Conservation (phyloP, 352 stramenopile species). For the Pythium coloratum region DNA sequence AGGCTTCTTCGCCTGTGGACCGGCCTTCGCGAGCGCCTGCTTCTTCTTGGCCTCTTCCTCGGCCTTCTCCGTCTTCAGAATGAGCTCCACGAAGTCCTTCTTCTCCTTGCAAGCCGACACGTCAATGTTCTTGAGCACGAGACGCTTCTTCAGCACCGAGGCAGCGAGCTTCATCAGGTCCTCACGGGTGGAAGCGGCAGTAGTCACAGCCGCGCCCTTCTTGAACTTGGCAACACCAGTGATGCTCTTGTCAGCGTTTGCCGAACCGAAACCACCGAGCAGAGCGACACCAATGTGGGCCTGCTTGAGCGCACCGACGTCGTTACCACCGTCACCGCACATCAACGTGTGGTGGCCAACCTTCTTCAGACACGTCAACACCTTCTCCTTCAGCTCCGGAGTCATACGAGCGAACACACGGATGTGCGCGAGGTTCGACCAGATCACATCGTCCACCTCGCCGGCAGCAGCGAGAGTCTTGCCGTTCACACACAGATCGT, state of each 20-base stretch:
- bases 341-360: slow-evolving; percentile 94
- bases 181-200: slow-evolving; percentile 41
- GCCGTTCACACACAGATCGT: slow-evolving; percentile 85
- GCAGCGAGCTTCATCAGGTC: slow-evolving; percentile 86
- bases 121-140: slow-evolving; percentile 69
- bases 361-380: slow-evolving; percentile 95
- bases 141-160: slow-evolving; percentile 82
- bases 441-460: slow-evolving; percentile 85
- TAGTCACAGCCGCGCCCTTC: slow-evolving; percentile 52
- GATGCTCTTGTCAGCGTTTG: slow-evolving; percentile 86
- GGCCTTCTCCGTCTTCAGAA: slow-evolving; percentile 66
- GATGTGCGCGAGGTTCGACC: slow-evolving; percentile 75
- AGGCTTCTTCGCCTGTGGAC: slow-evolving; percentile 35
- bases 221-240: slow-evolving; percentile 77
- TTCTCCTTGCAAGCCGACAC: slow-evolving; percentile 73
- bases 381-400: slow-evolving; percentile 95
- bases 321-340: slow-evolving; percentile 99
- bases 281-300: slow-evolving; percentile 86
- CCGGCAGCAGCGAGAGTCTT: slow-evolving; percentile 68
- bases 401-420: slow-evolving; percentile 97
- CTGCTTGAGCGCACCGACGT: slow-evolving; percentile 95
- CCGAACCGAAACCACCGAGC: slow-evolving; percentile 78
- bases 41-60: slow-evolving; percentile 57
- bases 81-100: slow-evolving; percentile 77
- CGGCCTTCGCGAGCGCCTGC: slow-evolving; percentile 35